These are phyloP conservation scores for Pestalotiopsis sp. DNA, from an alignment of 2,329 filamentous ascomycete genomes.

Conservation along the genomic window DNA sequence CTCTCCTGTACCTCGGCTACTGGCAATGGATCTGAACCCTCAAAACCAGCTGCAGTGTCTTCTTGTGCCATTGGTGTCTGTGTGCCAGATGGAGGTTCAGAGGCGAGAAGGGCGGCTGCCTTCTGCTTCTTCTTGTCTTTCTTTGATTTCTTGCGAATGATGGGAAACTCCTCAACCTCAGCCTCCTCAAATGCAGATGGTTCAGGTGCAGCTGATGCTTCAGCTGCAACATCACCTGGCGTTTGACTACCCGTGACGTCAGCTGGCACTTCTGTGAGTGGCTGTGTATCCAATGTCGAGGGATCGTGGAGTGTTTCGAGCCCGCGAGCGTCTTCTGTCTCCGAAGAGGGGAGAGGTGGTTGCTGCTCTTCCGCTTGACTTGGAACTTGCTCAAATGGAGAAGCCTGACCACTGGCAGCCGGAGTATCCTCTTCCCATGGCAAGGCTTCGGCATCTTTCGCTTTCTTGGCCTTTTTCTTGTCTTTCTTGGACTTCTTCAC, in stretches of 20 bases:
- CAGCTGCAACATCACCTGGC: background rate
- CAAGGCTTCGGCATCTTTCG: constrained; percentile 7
- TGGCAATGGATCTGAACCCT: constrained; percentile 14
- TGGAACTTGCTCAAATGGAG: background rate
- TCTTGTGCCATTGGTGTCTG: constrained; percentile 18
- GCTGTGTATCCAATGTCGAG: background rate
- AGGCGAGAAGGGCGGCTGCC: constrained; percentile 26
- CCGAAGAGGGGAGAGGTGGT: background rate
- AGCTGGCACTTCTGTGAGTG: background rate
- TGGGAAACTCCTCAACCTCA: constrained; percentile 28
- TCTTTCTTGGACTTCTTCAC: constrained; percentile 37
- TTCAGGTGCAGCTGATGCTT: background rate
- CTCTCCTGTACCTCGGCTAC: background rate
- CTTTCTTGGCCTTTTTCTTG: constrained; percentile 29
- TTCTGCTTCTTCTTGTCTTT: constrained; percentile 37
- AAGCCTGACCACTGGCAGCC: background rate
- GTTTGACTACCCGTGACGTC: background rate
- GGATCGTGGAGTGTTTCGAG: background rate
- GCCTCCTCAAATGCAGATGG: constrained; percentile 18
- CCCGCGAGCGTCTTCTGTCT: background rate
- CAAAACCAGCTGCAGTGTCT: constrained; percentile 14
- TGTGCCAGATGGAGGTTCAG: constrained; percentile 18
- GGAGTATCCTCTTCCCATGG: constrained; percentile 6
- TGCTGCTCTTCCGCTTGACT: background rate
- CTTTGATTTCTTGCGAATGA: constrained; percentile 28